phyloP scores from a whole-genome alignment of 192 early-diverging fungal genomes.

The Cetraspora pellucida region DNA sequence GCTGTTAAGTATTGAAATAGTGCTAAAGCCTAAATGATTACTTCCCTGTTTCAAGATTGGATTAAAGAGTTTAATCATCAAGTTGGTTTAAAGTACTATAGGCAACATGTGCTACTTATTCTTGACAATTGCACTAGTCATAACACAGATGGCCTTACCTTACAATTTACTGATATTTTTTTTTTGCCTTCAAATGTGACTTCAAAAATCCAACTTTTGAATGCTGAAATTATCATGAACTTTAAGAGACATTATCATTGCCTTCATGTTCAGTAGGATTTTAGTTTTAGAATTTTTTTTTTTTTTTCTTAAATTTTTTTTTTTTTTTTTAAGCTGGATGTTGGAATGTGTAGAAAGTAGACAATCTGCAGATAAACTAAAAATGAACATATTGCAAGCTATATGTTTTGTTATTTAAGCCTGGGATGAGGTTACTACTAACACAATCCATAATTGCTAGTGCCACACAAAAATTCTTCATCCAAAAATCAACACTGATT shows the following conservation, averaged over 20 bases:
- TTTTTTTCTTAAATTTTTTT: neutral
- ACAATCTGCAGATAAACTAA: too few relatives aligned
- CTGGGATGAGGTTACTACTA: neutral
- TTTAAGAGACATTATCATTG: slow-evolving; percentile 10
- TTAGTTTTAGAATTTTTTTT: neutral
- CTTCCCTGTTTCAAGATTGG: slow-evolving; percentile 30
- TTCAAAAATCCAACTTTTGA: slow-evolving; percentile 17
- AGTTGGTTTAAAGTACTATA: slow-evolving; percentile 2
- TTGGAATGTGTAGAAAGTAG: too few relatives aligned
- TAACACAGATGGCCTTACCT: neutral
- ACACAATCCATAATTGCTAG: slow-evolving; percentile 17
- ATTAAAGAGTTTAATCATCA: slow-evolving; percentile 18
- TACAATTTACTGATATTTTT: neutral
- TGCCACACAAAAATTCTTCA: slow-evolving; percentile 17
- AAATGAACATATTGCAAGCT: too few relatives aligned
- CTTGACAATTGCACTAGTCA: slow-evolving; percentile 32
- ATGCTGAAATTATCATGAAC: slow-evolving; percentile 20
- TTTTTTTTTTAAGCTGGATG: neutral
- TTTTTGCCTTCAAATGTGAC: slow-evolving; percentile 29
- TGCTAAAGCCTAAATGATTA: slow-evolving; percentile 20
- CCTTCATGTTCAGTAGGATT: neutral
- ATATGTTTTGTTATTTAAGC: too few relatives aligned
- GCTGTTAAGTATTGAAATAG: slow-evolving; percentile 14
- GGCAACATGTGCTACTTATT: neutral
- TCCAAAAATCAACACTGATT: neutral